Conservation (phyloP, 1,284 basidiomycete genomes). For the Naganishia cerealis region DNA sequence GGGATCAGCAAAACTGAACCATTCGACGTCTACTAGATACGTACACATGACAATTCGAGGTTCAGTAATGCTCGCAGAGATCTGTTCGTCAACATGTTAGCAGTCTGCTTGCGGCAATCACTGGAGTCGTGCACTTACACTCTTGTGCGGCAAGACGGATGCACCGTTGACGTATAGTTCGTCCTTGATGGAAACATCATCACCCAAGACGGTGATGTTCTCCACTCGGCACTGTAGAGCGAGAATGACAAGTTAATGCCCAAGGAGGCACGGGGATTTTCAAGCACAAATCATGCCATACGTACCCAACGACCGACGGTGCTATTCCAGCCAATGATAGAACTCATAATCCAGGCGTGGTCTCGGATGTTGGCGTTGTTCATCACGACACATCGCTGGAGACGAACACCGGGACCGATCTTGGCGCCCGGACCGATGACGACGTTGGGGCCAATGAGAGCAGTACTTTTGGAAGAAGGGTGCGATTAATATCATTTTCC, state of each 20-base stretch:
- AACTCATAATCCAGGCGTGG: constrained; percentile 59
- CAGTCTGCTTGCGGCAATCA: not conserved
- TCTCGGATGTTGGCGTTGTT: constrained; percentile 57
- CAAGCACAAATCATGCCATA: not conserved
- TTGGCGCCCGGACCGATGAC: constrained; percentile 58
- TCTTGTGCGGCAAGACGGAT: constrained; percentile 59
- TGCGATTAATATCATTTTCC: not conserved
- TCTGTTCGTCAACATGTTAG: constrained; percentile 36
- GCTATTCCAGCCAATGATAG: constrained; percentile 60
- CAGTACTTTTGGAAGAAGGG: constrained; percentile 37
- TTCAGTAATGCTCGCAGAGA: constrained; percentile 55
- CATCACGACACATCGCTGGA: constrained; percentile 60
- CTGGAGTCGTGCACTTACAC: constrained; percentile 44
- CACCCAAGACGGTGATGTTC: constrained; percentile 59
- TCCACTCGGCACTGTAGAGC: constrained; percentile 54
- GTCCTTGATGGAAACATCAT: constrained; percentile 60
- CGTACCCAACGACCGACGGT: constrained; percentile 58
- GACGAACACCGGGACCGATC: constrained; percentile 58
- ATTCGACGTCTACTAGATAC: not conserved
- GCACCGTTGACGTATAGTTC: constrained; percentile 59
- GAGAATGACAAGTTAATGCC: not conserved
- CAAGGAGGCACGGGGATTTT: not conserved
- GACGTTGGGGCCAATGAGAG: constrained; percentile 59
- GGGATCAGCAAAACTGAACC: not conserved
- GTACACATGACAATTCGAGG: constrained; percentile 55